Base-by-base conservation (phyloP, 2,329 filamentous ascomycete species). In the Claviceps sp. region DNA sequence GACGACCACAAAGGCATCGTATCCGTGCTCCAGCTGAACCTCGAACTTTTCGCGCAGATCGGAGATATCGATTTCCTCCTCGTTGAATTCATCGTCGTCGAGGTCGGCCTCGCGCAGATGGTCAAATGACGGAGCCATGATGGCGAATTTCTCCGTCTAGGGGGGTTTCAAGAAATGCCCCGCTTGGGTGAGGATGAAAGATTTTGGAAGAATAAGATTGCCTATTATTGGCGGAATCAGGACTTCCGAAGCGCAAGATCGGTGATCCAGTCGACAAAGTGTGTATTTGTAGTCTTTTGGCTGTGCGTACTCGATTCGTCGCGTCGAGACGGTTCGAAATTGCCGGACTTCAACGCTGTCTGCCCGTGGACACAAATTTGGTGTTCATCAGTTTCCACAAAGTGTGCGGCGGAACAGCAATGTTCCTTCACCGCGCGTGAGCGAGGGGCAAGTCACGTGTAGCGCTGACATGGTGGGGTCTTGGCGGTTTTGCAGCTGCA, bases 1-100 rank as follows among this genome's bases (percentile, higher is more conserved):
- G 66, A 97, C 80, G 56, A 97, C 90, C 58, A 98, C 86, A 65
- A 98, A 98, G 57, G 89, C 86, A 68, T 98, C 93, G 62, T 96
- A 85, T 53, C 93, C 93, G 70, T 95, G 88, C 69, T 98, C 93
- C 58, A 97, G 78, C 67, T 91, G 88, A 56, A 97, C 90, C 72
- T 97, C 89, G 68, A 90, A 96, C 71, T 94, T 88, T 69, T 94
- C 90, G 68, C 84, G 81, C 60, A 98, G 79, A 72, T 98, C 91
- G 61, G 88, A 91, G 68, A 95, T 88, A 68, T 97, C 91, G 70
- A 97, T 85, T 68, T 96, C 89, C 66, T 90, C 85, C 71, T 93
- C 85, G 67, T 95, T 90, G 67, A 85, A 86, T 66, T 90, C 85
- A 64, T 93, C 88, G 59, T 84, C 80, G 64, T 85, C 80, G 69